Conservation (phyloP, 805 yeast species). For the Nakazawaea wyomingensis region DNA sequence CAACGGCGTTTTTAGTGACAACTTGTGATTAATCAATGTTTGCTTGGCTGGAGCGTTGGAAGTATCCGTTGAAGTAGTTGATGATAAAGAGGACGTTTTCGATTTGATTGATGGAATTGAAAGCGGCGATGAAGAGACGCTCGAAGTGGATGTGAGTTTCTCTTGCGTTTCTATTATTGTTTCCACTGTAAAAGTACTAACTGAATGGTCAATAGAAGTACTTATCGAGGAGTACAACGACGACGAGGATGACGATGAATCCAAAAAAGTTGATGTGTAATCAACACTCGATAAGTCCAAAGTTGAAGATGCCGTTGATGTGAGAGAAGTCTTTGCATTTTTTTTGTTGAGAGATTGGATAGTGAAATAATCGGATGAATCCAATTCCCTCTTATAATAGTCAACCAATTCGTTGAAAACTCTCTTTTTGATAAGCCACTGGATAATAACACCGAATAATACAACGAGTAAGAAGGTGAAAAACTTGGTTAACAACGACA, state of each 20-base stretch:
- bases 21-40: no score
- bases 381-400: slow-evolving; percentile 23
- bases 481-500: slow-evolving; percentile 22
- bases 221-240: neutral
- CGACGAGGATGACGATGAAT: slow-evolving; percentile 2
- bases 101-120: neutral
- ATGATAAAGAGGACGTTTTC: neutral
- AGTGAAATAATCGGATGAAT: slow-evolving; percentile 29
- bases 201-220: neutral
- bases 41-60: no score
- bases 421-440: slow-evolving; percentile 25
- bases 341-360: slow-evolving; percentile 24
- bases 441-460: slow-evolving; percentile 20
- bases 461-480: slow-evolving; percentile 21
- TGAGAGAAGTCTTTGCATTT: slow-evolving; percentile 7
- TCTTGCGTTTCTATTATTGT: no score
- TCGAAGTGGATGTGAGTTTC: neutral
- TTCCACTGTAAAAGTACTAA: neutral
- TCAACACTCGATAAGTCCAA: slow-evolving; percentile 19
- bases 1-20: no score
- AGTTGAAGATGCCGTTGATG: slow-evolving; percentile 10
- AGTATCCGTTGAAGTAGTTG: no score
- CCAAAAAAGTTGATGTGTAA: slow-evolving; percentile 11
- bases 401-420: slow-evolving; percentile 20
- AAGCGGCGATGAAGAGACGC: neutral